These are phyloP conservation scores for Vanilla planifolia DNA, from an alignment of 106 monocot genomes.

Conservation along the genomic window DNA sequence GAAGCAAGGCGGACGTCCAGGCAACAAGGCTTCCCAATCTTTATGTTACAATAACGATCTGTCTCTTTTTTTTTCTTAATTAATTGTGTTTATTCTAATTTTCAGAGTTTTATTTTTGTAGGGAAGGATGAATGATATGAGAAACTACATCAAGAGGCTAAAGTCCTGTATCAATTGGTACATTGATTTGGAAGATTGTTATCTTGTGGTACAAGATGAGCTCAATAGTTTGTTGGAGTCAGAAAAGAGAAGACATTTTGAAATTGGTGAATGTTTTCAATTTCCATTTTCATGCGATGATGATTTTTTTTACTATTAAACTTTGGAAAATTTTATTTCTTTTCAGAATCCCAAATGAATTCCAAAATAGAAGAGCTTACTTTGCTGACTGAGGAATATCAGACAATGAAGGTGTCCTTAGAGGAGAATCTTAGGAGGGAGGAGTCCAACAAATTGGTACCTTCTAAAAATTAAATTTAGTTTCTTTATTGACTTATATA, in stretches of 20 bases:
- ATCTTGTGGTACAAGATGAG: conserved; percentile 40
- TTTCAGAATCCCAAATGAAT: conserved; percentile 11
- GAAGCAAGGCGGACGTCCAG: conserved; percentile 52
- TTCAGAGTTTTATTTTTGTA: conserved; percentile 15
- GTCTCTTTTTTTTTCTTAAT: not conserved
- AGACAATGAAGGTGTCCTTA: not conserved
- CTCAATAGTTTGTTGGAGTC: conserved; percentile 23
- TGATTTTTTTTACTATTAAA: not conserved
- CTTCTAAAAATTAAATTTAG: not conserved
- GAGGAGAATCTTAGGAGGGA: conserved; percentile 15
- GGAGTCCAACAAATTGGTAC: conserved; percentile 19
- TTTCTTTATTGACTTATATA: not conserved
- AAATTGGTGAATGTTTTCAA: conserved; percentile 29
- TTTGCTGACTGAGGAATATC: conserved; percentile 11
- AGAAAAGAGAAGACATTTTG: conserved; percentile 36
- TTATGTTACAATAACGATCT: not conserved
- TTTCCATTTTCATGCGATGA: not conserved
- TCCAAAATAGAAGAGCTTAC: conserved; percentile 9
- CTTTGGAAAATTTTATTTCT: not conserved
- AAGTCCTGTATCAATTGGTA: conserved; percentile 68
- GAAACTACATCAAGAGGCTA: conserved; percentile 76
- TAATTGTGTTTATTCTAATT: not conserved
- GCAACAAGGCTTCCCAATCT: conserved; percentile 10
- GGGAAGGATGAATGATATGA: conserved; percentile 67
- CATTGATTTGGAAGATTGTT: conserved; percentile 51